Evolutionary conservation across 192 early-diverging fungal genomes (phyloP).

Genomic region (Umbelopsis vinacea): DNA sequence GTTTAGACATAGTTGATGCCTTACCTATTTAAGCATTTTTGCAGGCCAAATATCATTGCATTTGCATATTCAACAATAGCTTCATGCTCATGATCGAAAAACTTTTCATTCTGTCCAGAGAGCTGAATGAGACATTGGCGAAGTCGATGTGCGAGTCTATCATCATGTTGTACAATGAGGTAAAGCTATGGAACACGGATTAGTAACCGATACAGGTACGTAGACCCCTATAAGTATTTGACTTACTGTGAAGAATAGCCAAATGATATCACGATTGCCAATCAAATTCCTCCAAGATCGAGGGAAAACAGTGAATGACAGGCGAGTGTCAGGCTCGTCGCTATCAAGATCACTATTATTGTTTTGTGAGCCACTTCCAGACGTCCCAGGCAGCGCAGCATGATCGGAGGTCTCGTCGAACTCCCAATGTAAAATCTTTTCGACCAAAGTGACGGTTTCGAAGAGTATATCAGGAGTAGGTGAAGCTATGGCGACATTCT

Average conservation of each 20-base stretch:
- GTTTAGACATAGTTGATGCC: slow-evolving; percentile 1
- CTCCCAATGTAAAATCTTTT: slow-evolving; percentile 62
- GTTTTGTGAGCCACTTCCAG: slow-evolving; percentile 6
- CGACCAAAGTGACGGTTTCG: slow-evolving; percentile 37
- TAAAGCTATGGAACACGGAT: slow-evolving; percentile 20
- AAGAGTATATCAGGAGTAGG: slow-evolving; percentile 36
- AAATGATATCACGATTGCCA: slow-evolving; percentile 60
- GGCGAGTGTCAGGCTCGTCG: slow-evolving; percentile 28
- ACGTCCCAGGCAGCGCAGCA: slow-evolving; percentile 32
- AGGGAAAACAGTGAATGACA: slow-evolving; percentile 43
- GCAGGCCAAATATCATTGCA: slow-evolving; percentile 56
- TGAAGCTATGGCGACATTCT: slow-evolving; percentile 41
- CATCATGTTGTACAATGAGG: slow-evolving; percentile 47
- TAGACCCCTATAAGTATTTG: neutral
- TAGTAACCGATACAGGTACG: neutral
- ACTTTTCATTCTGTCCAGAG: slow-evolving; percentile 59
- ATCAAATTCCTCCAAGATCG: slow-evolving; percentile 56
- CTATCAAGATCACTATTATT: slow-evolving; percentile 31
- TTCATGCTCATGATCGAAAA: slow-evolving; percentile 51
- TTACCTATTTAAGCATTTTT: slow-evolving; percentile 61
- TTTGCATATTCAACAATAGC: slow-evolving; percentile 55
- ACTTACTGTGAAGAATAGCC: slow-evolving; percentile 68
- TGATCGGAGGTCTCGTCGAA: slow-evolving; percentile 47
- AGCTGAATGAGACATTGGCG: slow-evolving; percentile 68
- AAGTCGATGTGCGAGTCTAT: slow-evolving; percentile 51